Evolutionary conservation across 2,329 filamentous ascomycete species (phyloP).

Genomic region (Leptosphaerulina australis): DNA sequence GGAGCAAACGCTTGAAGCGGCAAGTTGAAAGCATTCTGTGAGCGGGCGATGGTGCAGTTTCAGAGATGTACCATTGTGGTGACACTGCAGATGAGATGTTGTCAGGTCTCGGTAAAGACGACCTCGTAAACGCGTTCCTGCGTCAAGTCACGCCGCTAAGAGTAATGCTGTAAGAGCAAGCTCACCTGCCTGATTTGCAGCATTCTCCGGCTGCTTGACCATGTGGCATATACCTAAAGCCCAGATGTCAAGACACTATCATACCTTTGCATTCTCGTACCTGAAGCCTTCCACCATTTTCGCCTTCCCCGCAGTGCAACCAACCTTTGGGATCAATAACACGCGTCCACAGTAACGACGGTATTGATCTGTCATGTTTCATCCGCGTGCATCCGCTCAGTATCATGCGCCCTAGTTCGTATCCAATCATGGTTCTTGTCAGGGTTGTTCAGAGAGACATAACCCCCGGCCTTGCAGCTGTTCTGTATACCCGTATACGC

Average conservation of each 20-base stretch:
- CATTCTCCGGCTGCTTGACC: not conserved
- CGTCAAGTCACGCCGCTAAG: conserved; percentile 7
- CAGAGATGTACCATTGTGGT: conserved; percentile 12
- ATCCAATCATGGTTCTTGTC: too few relatives aligned
- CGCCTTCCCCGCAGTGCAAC: conserved; percentile 10
- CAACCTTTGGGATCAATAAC: not conserved
- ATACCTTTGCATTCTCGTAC: conserved; percentile 5
- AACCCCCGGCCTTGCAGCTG: too few relatives aligned
- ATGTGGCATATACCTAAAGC: conserved; percentile 3
- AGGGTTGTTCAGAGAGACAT: too few relatives aligned
- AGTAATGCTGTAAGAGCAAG: not conserved
- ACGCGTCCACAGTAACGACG: conserved; percentile 7
- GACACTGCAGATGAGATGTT: conserved; percentile 11
- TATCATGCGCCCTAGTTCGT: too few relatives aligned
- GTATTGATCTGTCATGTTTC: conserved; percentile 11
- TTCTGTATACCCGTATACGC: too few relatives aligned
- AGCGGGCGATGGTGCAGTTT: conserved; percentile 11
- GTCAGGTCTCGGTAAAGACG: conserved; percentile 4
- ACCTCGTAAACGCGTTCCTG: conserved; percentile 11
- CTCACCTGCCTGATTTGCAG: not conserved
- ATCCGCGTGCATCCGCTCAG: conserved; percentile 15
- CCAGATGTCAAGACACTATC: conserved; percentile 10
- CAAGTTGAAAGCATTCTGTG: not conserved
- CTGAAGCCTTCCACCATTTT: conserved; percentile 4
- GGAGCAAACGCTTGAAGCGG: not conserved